Evolutionary conservation across 2,329 filamentous ascomycete species (phyloP).

Genomic region (Hypoxylon sp.): DNA sequence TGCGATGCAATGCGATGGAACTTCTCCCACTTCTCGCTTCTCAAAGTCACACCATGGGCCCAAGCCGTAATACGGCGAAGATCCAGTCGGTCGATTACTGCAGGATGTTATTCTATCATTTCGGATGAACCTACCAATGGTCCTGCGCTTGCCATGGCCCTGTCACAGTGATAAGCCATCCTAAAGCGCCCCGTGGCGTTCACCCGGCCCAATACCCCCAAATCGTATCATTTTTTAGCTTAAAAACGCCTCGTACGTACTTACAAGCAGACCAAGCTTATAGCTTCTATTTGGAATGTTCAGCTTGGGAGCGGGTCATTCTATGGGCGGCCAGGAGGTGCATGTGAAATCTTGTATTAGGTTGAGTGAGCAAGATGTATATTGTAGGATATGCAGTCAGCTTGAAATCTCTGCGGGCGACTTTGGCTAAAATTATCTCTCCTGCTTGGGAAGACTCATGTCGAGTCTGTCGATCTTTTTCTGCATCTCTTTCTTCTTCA

Average conservation of each 20-base stretch:
- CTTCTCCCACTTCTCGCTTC: background rate
- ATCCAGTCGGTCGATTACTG: background rate
- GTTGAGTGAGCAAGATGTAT: background rate
- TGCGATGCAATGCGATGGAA: background rate
- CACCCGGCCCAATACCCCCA: background rate
- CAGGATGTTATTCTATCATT: background rate
- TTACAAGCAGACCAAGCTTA: background rate
- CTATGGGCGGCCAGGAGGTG: background rate
- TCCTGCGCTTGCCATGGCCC: background rate
- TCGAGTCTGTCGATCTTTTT: constrained; percentile 17
- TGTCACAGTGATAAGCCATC: background rate
- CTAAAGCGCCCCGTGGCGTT: background rate
- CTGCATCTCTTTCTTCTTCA: constrained; percentile 18
- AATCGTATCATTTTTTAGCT: background rate
- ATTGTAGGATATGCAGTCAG: constrained; percentile 13
- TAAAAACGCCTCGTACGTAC: background rate
- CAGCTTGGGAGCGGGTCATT: background rate
- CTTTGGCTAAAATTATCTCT: background rate
- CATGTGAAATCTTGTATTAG: background rate
- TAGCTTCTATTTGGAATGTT: background rate
- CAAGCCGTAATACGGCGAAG: background rate
- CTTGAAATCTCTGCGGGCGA: background rate
- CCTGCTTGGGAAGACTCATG: background rate
- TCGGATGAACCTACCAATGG: background rate
- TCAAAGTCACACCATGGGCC: background rate